Conservation (phyloP, 768 basidiomycete genomes). For the Auricularia sp. region DNA sequence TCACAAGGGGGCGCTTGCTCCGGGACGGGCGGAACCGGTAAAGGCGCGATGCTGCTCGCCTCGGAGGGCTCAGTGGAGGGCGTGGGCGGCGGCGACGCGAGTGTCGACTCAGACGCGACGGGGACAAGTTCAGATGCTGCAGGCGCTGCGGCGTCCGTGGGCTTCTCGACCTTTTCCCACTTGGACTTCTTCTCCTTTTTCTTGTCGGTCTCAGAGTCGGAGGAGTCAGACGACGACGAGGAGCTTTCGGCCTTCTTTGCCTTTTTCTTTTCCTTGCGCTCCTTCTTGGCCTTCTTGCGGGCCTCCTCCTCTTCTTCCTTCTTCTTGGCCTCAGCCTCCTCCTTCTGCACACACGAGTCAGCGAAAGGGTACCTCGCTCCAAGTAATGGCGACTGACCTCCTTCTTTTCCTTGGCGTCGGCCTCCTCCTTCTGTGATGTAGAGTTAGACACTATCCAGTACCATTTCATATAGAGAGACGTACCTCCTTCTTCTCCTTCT, state of each 20-base stretch:
- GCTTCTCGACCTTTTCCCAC: constrained; percentile 3
- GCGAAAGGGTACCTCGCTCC: constrained; percentile 9
- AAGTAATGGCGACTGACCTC: constrained; percentile 33
- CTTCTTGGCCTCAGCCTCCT: constrained; percentile 29
- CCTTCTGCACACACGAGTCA: constrained; percentile 23
- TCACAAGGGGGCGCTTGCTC: too few relatives aligned
- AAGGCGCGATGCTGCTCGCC: too few relatives aligned
- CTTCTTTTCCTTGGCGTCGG: constrained; percentile 24
- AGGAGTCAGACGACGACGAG: constrained; percentile 4
- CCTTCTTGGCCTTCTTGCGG: constrained; percentile 4
- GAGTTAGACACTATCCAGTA: constrained; percentile 4
- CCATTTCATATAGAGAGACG: constrained; percentile 5
- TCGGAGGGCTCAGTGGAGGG: constrained; percentile 1
- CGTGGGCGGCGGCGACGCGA: background rate
- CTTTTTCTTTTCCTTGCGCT: constrained; percentile 14
- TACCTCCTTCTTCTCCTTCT: constrained; percentile 50
- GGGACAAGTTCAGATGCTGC: background rate
- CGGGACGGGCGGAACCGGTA: too few relatives aligned
- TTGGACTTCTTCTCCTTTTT: constrained; percentile 4
- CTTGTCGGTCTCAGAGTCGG: background rate
- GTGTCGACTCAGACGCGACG: constrained; percentile 5
- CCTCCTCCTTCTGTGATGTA: constrained; percentile 7
- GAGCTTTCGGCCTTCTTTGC: constrained; percentile 12
- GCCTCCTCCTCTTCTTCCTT: constrained; percentile 13
- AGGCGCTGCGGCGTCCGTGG: background rate